Evolutionary conservation across 371 early-diverging fungal species (phyloP), one percentile per base, ranked within the genome.

Genomic region (Phascolomyces articulosus): DNA sequence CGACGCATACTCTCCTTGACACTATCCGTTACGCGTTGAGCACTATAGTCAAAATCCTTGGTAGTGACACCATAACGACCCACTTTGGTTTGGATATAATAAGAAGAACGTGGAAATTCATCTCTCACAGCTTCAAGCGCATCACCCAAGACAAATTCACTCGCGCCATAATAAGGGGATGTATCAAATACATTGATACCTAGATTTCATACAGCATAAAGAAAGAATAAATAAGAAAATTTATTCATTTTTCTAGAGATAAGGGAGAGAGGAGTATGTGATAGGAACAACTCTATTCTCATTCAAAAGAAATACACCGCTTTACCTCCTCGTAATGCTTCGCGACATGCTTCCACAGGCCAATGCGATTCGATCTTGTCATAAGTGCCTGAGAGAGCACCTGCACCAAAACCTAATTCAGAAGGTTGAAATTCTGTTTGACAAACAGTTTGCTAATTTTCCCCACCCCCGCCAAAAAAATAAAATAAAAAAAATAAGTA

Each of bases 171-270:
- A 65, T 90, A 93, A 10, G 92, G 92, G 1, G 91, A 90, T 0
- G 93, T 92, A 58, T 93, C 93, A 60, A 91, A 85, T 20, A 83
- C 73, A 64, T 88, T 89, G 72, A 93, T 87, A 7, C 90, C 92
- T 79, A 73, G 34, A 34, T 34, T n/a, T n/a, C n/a, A n/a, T n/a
- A n/a, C n/a, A n/a, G n/a, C n/a, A n/a, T n/a, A n/a, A n/a, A n/a
- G n/a, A n/a, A n/a, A n/a, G n/a, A n/a, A n/a, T n/a, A n/a, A n/a
- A n/a, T n/a, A n/a, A n/a, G n/a, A n/a, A n/a, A n/a, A n/a, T n/a
- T 16, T 13, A 24, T 2, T n/a, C 40, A 10, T 62, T 8, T 23
- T 21, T 20, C n/a, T n/a, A n/a, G n/a, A n/a, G n/a, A n/a, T n/a
- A n/a, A n/a, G n/a, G n/a, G n/a, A n/a, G n/a, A n/a, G n/a, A n/a